Percentiles rank a stretch among this genome's conserved stretches.
These are phyloP conservation scores for Phaeosphaeria sp. DNA, from an alignment of 2,329 filamentous ascomycete genomes.

Conservation along the genomic window DNA sequence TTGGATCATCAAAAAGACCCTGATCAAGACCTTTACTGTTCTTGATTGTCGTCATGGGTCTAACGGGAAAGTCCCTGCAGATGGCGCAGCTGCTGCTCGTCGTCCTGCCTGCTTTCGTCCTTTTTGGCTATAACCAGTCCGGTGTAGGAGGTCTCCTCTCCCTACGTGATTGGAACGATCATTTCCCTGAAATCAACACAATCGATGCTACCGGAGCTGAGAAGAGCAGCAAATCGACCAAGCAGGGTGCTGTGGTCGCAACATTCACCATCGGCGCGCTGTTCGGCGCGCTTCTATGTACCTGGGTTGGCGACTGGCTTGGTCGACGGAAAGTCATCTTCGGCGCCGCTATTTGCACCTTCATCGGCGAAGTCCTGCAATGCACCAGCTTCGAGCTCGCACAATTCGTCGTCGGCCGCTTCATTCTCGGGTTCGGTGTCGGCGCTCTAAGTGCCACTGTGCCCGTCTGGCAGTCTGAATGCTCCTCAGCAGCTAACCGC, in stretches of 20 bases:
- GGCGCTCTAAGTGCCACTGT: slow-evolving; percentile 54
- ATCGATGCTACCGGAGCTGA: slow-evolving; percentile 50
- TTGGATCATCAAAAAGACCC: not conserved
- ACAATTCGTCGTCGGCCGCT: slow-evolving; percentile 55
- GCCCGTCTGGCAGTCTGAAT: slow-evolving; percentile 56
- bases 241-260: slow-evolving; percentile 55
- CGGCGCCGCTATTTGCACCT: slow-evolving; percentile 47
- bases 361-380: slow-evolving; percentile 54
- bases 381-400: slow-evolving; percentile 53
- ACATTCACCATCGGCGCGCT: slow-evolving; percentile 56
- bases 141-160: slow-evolving; percentile 58
- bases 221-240: slow-evolving; percentile 54
- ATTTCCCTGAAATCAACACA: slow-evolving; percentile 60
- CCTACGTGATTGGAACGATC: slow-evolving; percentile 48
- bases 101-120: slow-evolving; percentile 52
- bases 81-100: slow-evolving; percentile 46
- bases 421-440: slow-evolving; percentile 54
- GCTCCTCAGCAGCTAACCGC: slow-evolving; percentile 47
- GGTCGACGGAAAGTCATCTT: slow-evolving; percentile 56
- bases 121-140: slow-evolving; percentile 62
- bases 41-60: slow-evolving; percentile 15
- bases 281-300: slow-evolving; percentile 55
- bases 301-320: slow-evolving; percentile 53
- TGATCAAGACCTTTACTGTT: not conserved
- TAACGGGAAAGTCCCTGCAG: slow-evolving; percentile 35